Conservation (phyloP, 306 rosid species). For the Vigna unguiculata region DNA sequence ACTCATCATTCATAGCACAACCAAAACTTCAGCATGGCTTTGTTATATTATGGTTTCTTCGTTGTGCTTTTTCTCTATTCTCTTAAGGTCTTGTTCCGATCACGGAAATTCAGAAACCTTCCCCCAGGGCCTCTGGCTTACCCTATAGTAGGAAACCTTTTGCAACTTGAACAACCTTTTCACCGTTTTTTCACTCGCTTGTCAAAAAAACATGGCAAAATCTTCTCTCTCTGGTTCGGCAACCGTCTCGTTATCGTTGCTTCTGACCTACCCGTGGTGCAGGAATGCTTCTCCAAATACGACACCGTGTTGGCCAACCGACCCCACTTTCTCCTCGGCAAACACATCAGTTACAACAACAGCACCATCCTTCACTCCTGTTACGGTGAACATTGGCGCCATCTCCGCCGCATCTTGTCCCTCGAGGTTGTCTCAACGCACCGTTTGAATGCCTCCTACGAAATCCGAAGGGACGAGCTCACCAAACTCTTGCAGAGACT, state of each 20-base stretch:
- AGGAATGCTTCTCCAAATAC: conserved; percentile 7
- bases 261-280: not conserved
- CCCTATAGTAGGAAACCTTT: no score
- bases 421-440: not conserved
- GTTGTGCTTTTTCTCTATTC: no score
- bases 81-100: no score
- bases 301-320: not conserved
- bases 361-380: not conserved
- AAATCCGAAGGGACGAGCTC: not conserved
- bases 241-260: not conserved
- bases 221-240: not conserved
- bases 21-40: no score
- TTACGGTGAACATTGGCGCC: conserved; percentile 10
- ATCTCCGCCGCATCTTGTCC: conserved; percentile 6
- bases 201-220: not conserved
- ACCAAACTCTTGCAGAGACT: not conserved
- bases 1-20: no score
- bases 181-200: not conserved
- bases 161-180: no score
- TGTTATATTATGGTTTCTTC: no score
- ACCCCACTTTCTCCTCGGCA: not conserved
- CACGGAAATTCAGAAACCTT: no score
- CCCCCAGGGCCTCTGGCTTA: no score
- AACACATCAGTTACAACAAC: not conserved
- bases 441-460: not conserved